These are phyloP conservation scores for Fusarium penzigii DNA, from an alignment of 2,329 filamentous ascomycete genomes.

Conservation along the genomic window DNA sequence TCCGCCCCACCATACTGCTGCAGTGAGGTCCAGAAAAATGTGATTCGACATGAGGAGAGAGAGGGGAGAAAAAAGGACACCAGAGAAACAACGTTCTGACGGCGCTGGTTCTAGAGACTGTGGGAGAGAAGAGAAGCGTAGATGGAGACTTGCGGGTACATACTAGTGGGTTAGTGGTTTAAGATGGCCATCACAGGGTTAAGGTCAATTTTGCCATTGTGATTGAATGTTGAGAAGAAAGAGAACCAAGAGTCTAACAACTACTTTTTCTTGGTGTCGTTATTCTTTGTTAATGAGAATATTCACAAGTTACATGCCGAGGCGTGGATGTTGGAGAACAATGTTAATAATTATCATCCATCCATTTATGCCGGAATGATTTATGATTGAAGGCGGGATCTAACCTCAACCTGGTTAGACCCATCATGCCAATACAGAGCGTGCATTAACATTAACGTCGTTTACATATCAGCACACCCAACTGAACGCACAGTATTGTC, in stretches of 20 bases:
- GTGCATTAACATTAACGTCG: too few relatives aligned
- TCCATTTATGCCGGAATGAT: too few relatives aligned
- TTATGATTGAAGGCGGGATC: background rate
- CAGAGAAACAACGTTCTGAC: constrained; percentile 3
- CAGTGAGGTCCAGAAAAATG: background rate
- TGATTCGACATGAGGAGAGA: background rate
- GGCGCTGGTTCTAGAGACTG: background rate
- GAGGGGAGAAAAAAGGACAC: background rate
- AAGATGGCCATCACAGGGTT: background rate
- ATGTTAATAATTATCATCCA: too few relatives aligned
- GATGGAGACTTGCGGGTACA: background rate
- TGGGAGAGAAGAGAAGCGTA: too few relatives aligned
- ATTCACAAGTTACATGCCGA: too few relatives aligned
- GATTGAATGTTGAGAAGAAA: too few relatives aligned
- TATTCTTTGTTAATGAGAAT: too few relatives aligned
- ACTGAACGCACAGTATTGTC: background rate
- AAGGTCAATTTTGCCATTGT: background rate
- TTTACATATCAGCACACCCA: too few relatives aligned
- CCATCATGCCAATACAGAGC: background rate
- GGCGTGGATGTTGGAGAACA: too few relatives aligned
- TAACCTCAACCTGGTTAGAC: background rate
- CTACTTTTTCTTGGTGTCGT: too few relatives aligned
- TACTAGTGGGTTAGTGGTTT: background rate
- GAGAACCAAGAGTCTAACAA: too few relatives aligned
- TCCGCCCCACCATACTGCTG: constrained; percentile 11